These are phyloP conservation scores for Chlorella sp. DNA, from an alignment of 139 green algal genomes.

Conservation along the genomic window DNA sequence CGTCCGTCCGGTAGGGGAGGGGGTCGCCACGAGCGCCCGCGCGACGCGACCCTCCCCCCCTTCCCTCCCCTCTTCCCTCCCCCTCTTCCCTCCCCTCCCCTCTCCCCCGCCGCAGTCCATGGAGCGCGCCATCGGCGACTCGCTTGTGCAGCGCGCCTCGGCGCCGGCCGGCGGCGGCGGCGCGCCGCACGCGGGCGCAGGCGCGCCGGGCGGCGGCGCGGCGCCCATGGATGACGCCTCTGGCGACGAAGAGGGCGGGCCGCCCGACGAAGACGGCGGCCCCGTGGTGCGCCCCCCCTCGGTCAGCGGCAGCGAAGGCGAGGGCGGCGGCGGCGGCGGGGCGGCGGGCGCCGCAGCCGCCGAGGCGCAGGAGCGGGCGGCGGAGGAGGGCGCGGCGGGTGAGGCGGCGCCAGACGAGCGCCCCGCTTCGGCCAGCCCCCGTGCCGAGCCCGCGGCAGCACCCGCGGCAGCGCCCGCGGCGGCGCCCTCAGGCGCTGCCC, in stretches of 20 bases:
- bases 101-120: slow-evolving; percentile 10
- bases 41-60: too few species aligned
- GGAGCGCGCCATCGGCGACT: slow-evolving; percentile 14
- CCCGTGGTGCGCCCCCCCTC: too few species aligned
- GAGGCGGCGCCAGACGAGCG: background rate
- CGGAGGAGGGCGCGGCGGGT: background rate
- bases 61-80: too few species aligned
- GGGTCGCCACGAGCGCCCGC: too few species aligned
- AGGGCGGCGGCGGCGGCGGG: too few species aligned
- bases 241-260: too few species aligned
- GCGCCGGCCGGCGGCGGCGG: background rate
- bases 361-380: background rate
- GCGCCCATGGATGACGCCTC: too few species aligned
- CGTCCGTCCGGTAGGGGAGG: too few species aligned
- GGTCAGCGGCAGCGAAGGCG: too few species aligned
- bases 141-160: background rate
- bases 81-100: background rate
- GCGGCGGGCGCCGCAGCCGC: background rate
- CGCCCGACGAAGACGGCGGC: too few species aligned
- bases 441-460: slow-evolving; percentile 7
- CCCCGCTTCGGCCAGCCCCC: background rate
- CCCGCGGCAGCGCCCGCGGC: slow-evolving; percentile 9
- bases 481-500: background rate
- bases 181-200: background rate
- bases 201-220: background rate